A percentile compares a stretch with the other conserved stretches of the same genome.
phyloP scores from a whole-genome alignment of 1,139 yeast genomes.

The Diutina sp. region DNA sequence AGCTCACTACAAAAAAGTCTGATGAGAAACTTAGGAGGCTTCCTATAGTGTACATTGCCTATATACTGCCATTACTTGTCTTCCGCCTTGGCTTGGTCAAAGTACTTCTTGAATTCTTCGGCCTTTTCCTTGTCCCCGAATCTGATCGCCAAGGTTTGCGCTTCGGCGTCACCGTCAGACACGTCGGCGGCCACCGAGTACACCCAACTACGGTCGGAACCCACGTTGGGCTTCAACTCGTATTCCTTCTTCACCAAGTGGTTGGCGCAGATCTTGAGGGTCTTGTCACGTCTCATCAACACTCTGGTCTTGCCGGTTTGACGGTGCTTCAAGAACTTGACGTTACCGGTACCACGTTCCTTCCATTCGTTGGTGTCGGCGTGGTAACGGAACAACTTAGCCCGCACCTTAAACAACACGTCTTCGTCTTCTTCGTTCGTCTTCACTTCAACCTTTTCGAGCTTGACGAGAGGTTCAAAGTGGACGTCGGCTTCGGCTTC shows the following conservation, averaged over 20 bases:
- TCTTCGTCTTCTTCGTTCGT: conserved; percentile 96
- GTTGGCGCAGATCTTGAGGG: conserved; percentile 95
- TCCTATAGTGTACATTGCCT: neutral
- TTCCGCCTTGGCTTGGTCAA: conserved; percentile 62
- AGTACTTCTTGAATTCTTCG: conserved; percentile 85
- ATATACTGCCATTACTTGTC: conserved; percentile 5
- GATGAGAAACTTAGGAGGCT: too few relatives aligned
- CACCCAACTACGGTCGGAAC: conserved; percentile 98
- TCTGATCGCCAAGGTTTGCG: conserved; percentile 92
- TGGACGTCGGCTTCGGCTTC: conserved; percentile 92
- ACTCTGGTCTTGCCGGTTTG: conserved; percentile 69
- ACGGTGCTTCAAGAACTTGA: conserved; percentile 87
- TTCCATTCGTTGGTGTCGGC: conserved; percentile 88
- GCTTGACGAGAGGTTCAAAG: conserved; percentile 90
- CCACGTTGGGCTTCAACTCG: conserved; percentile 82
- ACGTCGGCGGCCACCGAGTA: conserved; percentile 90
- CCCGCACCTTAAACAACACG: conserved; percentile 76
- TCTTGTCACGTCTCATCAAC: conserved; percentile 98
- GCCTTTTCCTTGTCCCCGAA: conserved; percentile 97
- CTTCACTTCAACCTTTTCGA: conserved; percentile 92
- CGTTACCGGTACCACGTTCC: conserved; percentile 99
- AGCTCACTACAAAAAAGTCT: too few relatives aligned
- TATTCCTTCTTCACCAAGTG: conserved; percentile 83
- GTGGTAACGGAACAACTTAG: conserved; percentile 87
- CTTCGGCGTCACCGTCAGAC: conserved; percentile 93